phyloP scores from a whole-genome alignment of 2,329 filamentous ascomycete species.

The Claviceps digitariae region DNA sequence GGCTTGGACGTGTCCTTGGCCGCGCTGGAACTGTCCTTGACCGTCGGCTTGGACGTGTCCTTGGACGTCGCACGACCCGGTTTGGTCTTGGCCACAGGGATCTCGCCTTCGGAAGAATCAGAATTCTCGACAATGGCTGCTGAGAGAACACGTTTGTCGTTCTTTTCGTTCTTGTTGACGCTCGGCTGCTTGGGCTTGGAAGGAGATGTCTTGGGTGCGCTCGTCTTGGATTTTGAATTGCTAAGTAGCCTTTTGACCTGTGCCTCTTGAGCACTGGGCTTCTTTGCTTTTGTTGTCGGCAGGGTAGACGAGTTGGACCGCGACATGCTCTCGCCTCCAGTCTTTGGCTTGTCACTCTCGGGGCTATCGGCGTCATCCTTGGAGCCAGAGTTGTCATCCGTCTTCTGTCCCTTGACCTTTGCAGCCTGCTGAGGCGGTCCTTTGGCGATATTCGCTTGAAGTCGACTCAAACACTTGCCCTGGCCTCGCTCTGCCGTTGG shows the following conservation, averaged over 20 bases:
- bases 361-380: conserved; percentile 23
- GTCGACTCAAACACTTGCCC: conserved; percentile 46
- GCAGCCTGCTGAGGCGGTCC: conserved; percentile 32
- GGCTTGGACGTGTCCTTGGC: conserved; percentile 16
- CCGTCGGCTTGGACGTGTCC: conserved; percentile 12
- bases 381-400: conserved; percentile 31
- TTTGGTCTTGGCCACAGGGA: conserved; percentile 19
- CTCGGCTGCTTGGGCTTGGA: conserved; percentile 27
- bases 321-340: conserved; percentile 29
- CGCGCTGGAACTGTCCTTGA: conserved; percentile 9
- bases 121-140: conserved; percentile 44
- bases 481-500: conserved; percentile 41
- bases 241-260: conserved; percentile 41
- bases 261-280: conserved; percentile 36
- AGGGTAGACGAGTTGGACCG: conserved; percentile 38
- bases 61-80: conserved; percentile 17
- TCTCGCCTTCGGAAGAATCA: conserved; percentile 38
- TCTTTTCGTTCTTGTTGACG: conserved; percentile 7
- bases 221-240: conserved; percentile 21
- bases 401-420: conserved; percentile 36
- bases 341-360: conserved; percentile 17
- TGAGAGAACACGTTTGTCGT: conserved; percentile 34
- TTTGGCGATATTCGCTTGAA: conserved; percentile 45
- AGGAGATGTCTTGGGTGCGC: conserved; percentile 20
- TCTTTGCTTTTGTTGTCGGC: conserved; percentile 39